Percentiles rank a stretch among this genome's conserved stretches.
Evolutionary conservation across 139 green algal genomes (phyloP).

Genomic region (Chlorella sp.): DNA sequence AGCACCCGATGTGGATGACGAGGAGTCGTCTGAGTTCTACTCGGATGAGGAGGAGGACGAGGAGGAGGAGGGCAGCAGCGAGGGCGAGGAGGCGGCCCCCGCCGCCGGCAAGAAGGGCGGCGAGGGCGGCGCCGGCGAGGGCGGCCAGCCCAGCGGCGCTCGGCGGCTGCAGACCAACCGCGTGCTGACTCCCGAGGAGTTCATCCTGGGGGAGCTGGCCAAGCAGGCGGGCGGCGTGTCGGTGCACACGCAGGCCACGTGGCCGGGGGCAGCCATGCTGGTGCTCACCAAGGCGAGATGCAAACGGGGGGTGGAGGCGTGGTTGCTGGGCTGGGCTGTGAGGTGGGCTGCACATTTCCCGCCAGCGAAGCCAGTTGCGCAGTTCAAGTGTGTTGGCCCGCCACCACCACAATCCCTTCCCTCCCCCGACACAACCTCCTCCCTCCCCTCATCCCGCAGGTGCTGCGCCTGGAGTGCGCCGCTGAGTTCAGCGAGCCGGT

Average conservation of each 20-base stretch:
- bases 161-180: neutral
- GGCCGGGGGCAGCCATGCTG: constrained; percentile 25
- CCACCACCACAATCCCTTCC: no score
- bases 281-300: constrained; percentile 21
- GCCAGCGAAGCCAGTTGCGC: no score
- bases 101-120: neutral
- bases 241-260: constrained; percentile 27
- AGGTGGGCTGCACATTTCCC: no score
- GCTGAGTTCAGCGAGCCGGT: constrained; percentile 9
- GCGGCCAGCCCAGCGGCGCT: neutral
- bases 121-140: neutral
- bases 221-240: neutral
- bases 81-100: neutral
- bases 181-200: neutral
- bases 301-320: no score
- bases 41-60: constrained; percentile 15
- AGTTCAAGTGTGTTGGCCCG: no score
- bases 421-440: no score
- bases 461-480: constrained; percentile 18
- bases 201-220: constrained; percentile 12
- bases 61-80: neutral
- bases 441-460: neutral
- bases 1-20: neutral
- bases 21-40: neutral
- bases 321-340: no score